Evolutionary conservation across 768 basidiomycete genomes (phyloP).

Genomic region (Suillus fuscotomentosus): DNA sequence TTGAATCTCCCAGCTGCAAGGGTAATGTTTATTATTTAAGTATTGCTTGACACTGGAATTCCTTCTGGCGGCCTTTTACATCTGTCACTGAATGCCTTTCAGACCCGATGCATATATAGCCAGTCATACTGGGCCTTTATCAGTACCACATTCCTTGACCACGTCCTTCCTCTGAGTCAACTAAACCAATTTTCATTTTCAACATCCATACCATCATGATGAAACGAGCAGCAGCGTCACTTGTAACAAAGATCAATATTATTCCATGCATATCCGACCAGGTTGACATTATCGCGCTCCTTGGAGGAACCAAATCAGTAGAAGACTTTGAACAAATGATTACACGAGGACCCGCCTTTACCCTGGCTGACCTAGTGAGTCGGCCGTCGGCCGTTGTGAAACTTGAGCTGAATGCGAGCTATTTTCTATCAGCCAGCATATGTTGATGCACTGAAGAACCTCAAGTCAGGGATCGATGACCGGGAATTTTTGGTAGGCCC

Average conservation of each 20-base stretch:
- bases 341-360: slow-evolving; percentile 25
- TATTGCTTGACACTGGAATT: not conserved
- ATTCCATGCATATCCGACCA: not conserved
- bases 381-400: not conserved
- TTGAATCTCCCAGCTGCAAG: not conserved
- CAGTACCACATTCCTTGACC: not conserved
- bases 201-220: not conserved
- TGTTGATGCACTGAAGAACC: slow-evolving; percentile 45
- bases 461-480: slow-evolving; percentile 50
- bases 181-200: not conserved
- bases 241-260: not conserved
- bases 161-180: not conserved
- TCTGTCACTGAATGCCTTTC: not conserved
- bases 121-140: not conserved
- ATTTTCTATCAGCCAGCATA: slow-evolving; percentile 42
- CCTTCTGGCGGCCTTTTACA: not conserved
- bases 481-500: slow-evolving; percentile 59
- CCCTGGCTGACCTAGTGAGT: slow-evolving; percentile 28
- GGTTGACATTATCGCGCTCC: not conserved
- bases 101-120: not conserved
- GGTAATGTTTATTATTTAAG: not conserved
- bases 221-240: not conserved
- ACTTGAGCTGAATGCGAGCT: not conserved
- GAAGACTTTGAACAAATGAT: slow-evolving; percentile 28
- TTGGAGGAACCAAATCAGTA: slow-evolving; percentile 16